Evolutionary conservation across 2,329 filamentous ascomycete genomes (phyloP), one percentile per base, ranked within the genome.

Genomic region (Cordyceps tenuipes): DNA sequence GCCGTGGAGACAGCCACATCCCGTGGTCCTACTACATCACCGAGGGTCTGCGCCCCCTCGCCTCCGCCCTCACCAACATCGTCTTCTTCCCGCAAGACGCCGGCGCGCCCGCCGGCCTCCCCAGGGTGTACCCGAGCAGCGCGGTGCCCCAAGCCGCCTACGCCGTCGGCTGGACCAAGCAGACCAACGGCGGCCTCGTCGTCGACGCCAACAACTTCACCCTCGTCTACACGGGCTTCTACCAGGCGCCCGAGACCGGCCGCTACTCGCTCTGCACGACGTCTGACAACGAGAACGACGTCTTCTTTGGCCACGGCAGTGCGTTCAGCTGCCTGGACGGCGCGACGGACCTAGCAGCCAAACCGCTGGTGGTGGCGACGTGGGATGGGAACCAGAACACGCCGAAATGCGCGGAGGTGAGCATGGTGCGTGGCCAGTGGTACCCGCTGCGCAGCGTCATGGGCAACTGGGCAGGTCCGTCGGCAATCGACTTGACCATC

Each of bases 131-230:
- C 62, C 63, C 47, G 15, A 47, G 31, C 57, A 5, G 46, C 31
- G 19, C 39, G 21, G 50, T 57, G 23, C 55, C 55, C n/a, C 17
- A 9, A 12, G 55, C 55, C 2, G 50, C 46, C 29, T 65, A 66
- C 49, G 61, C 52, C 17, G 36, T 61, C 17, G 61, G 56, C 52
- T 62, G 58, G 61, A 54, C 36, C 5, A 61, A 59, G 39, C 47
- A 53, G 2, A 60, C 64, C 13, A 61, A 62, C 3, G 63, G 64
- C 31, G 64, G 64, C 1, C 63, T 67, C 48, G 51, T 43, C 10
- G 63, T 67, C 0, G 64, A 67, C 47, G 66, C 46, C 56, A 67
- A 67, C 61, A 67, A 63, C 63, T 67, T 66, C 55, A 67, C 66
- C 1, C 58, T 67, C 13, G 65, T 67, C 0, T 67, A 66, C 49